Conservation (phyloP, 2,329 filamentous ascomycete species). For the Verticillium alfalfae region DNA sequence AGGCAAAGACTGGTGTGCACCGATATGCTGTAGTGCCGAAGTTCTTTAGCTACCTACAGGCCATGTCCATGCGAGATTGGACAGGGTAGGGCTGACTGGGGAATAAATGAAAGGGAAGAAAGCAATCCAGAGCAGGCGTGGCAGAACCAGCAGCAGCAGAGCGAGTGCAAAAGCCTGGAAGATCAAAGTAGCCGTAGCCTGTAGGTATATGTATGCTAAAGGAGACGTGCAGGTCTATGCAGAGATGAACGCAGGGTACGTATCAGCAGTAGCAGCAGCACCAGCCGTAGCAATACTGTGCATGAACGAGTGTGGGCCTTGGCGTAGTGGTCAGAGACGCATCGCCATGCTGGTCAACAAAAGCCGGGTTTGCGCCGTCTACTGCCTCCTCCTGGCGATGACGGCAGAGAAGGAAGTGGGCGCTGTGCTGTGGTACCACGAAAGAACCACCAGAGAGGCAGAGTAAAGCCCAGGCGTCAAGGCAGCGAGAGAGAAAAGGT, state of each 20-base stretch:
- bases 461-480: neutral
- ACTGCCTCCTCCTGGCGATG: neutral
- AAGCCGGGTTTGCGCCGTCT: neutral
- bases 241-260: conserved; percentile 3
- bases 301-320: conserved; percentile 25
- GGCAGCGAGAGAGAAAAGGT: neutral
- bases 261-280: conserved; percentile 5
- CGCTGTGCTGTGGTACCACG: neutral
- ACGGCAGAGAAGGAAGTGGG: neutral
- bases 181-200: neutral
- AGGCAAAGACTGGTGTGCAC: neutral
- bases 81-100: neutral
- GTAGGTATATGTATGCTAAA: conserved; percentile 19
- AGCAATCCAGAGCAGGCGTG: neutral
- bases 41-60: neutral
- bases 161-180: neutral
- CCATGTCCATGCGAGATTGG: neutral
- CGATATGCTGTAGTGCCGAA: neutral
- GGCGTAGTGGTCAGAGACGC: neutral
- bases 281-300: conserved; percentile 17
- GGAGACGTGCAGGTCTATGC: conserved; percentile 19
- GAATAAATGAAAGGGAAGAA: neutral
- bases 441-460: neutral
- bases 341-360: neutral
- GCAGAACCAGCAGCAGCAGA: conserved; percentile 3